Percentiles rank a stretch among this genome's conserved stretches.
Conservation (phyloP, 2,329 filamentous ascomycete genomes). For the Colletotrichum sp. region DNA sequence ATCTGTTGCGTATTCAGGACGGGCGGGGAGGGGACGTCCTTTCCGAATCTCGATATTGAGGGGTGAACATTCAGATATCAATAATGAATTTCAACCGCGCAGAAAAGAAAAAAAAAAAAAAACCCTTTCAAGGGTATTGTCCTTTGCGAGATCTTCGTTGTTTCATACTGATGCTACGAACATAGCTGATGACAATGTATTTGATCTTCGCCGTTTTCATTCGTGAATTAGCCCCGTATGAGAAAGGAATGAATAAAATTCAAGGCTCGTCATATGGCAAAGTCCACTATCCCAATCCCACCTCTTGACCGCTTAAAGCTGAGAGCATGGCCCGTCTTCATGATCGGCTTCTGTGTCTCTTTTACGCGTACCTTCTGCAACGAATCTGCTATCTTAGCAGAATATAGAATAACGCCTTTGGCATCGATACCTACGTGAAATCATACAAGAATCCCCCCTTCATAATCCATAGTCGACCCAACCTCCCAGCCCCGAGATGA, state of each 20-base stretch:
- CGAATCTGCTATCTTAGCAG: background rate
- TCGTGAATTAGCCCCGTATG: accelerated
- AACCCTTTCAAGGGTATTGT: background rate
- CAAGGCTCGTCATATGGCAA: background rate
- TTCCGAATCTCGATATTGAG: background rate
- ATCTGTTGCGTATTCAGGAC: background rate
- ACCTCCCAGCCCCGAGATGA: accelerated
- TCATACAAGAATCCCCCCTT: background rate
- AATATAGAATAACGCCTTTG: background rate
- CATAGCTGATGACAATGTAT: accelerated
- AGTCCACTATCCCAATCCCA: background rate
- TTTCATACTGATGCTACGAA: too few relatives aligned
- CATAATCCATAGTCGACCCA: background rate
- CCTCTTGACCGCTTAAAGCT: background rate
- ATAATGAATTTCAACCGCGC: background rate
- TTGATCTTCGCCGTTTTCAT: accelerated
- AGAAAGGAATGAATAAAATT: background rate
- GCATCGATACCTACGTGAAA: background rate
- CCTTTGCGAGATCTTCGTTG: accelerated
- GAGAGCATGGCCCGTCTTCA: background rate
- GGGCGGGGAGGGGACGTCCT: background rate
- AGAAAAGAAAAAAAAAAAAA: too few relatives aligned
- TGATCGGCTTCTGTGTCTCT: background rate
- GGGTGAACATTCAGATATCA: background rate
- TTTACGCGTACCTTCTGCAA: background rate